phyloP scores from a whole-genome alignment of 2,329 filamentous ascomycete genomes.

The Clarireedia monteithiana region DNA sequence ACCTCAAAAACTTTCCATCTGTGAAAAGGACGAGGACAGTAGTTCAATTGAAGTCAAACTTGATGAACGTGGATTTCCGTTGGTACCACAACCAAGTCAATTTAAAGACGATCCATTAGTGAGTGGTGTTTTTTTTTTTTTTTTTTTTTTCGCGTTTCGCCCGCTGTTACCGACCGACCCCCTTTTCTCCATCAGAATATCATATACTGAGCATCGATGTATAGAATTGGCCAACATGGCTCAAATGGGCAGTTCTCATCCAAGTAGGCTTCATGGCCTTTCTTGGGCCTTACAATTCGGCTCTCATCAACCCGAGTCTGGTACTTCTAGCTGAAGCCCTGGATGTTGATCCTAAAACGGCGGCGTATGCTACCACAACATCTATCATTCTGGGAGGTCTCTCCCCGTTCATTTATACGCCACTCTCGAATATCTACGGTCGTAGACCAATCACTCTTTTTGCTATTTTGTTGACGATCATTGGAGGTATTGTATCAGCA shows the following conservation, averaged over 20 bases:
- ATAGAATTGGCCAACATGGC: constrained; percentile 27
- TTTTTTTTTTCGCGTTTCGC: neutral
- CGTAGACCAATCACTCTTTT: constrained; percentile 25
- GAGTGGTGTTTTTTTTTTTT: constrained; percentile 2
- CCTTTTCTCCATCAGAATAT: neutral
- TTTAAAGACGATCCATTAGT: constrained; percentile 28
- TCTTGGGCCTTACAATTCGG: constrained; percentile 26
- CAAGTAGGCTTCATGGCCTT: constrained; percentile 28
- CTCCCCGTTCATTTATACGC: constrained; percentile 26
- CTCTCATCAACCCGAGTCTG: constrained; percentile 25
- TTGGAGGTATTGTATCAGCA: constrained; percentile 23
- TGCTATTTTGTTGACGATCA: constrained; percentile 23
- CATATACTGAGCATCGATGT: neutral
- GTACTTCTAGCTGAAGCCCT: constrained; percentile 22
- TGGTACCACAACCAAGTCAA: constrained; percentile 26
- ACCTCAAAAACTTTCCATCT: neutral
- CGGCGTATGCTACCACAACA: constrained; percentile 26
- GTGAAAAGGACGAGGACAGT: constrained; percentile 8
- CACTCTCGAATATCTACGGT: constrained; percentile 25
- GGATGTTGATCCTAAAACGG: constrained; percentile 17
- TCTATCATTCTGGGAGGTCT: constrained; percentile 24
- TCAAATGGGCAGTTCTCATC: constrained; percentile 28
- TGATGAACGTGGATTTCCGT: constrained; percentile 22
- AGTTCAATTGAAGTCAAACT: constrained; percentile 12
- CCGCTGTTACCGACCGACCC: neutral